phyloP scores from a whole-genome alignment of 2,329 filamentous ascomycete genomes.

The Dactylellina sp. region DNA sequence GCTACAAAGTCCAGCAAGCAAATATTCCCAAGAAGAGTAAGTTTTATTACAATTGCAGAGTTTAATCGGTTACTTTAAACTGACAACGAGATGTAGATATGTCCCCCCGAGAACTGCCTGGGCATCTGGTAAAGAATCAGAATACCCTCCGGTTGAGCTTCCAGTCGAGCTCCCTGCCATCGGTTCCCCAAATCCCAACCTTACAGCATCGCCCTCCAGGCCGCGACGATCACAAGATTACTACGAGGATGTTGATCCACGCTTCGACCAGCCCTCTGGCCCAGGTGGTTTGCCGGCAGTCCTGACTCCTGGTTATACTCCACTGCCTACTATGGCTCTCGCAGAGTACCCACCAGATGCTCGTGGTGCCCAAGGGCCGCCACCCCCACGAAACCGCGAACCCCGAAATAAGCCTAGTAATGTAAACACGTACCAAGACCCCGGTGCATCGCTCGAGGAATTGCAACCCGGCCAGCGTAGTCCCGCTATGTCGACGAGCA shows the following conservation, averaged over 20 bases:
- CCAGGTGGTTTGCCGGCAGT: constrained; percentile 58
- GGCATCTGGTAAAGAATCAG: constrained; percentile 38
- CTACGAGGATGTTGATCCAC: constrained; percentile 93
- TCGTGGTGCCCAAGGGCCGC: constrained; percentile 61
- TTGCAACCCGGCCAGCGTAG: constrained; percentile 74
- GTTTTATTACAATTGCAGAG: too few relatives aligned
- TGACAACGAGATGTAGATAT: constrained; percentile 54
- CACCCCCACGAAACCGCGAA: constrained; percentile 61
- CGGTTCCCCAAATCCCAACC: constrained; percentile 24
- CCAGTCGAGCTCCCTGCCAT: constrained; percentile 59
- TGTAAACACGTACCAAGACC: constrained; percentile 60
- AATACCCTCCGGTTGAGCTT: constrained; percentile 52
- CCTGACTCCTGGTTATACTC: constrained; percentile 40
- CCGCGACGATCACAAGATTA: constrained; percentile 68
- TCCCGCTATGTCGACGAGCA: constrained; percentile 81
- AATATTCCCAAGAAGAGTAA: constrained; percentile 56
- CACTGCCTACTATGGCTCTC: constrained; percentile 48
- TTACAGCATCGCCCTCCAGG: constrained; percentile 30
- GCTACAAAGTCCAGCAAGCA: constrained; percentile 48
- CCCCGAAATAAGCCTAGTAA: constrained; percentile 5
- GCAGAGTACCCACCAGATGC: constrained; percentile 55
- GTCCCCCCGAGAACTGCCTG: constrained; percentile 59
- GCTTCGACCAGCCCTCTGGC: constrained; percentile 68
- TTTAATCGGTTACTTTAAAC: too few relatives aligned
- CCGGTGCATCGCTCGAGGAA: constrained; percentile 72